Conservation (phyloP, 768 basidiomycete species). For the Tephrocybe sp. region DNA sequence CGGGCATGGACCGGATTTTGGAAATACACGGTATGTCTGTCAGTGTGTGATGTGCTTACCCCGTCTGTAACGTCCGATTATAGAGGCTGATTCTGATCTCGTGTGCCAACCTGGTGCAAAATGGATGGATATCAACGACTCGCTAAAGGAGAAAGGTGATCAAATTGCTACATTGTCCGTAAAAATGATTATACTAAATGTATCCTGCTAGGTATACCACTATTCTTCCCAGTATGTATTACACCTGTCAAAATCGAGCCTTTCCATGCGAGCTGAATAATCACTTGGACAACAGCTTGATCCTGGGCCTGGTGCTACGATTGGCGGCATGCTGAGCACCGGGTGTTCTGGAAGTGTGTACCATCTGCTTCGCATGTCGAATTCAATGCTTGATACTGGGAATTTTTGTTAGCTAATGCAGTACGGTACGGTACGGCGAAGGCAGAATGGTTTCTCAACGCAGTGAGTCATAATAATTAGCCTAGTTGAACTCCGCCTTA, state of each 20-base stretch:
- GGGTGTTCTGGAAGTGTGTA: conserved; percentile 79
- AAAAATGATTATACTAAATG: background rate
- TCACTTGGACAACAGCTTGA: conserved; percentile 50
- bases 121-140: conserved; percentile 76
- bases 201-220: conserved; percentile 53
- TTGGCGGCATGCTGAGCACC: conserved; percentile 86
- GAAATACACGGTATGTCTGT: conserved; percentile 60
- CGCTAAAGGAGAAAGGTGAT: conserved; percentile 58
- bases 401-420: conserved; percentile 55
- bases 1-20: conserved; percentile 76
- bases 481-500: background rate
- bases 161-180: background rate
- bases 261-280: background rate
- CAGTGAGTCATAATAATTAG: conserved; percentile 39
- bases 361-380: background rate
- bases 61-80: background rate
- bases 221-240: conserved; percentile 75
- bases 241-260: conserved; percentile 17
- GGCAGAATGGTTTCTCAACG: conserved; percentile 89
- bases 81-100: conserved; percentile 70
- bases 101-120: conserved; percentile 73
- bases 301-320: conserved; percentile 76
- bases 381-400: background rate
- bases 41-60: background rate
- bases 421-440: conserved; percentile 89